Conservation (phyloP, 257 asterid species). For the Agastache rugosa region DNA sequence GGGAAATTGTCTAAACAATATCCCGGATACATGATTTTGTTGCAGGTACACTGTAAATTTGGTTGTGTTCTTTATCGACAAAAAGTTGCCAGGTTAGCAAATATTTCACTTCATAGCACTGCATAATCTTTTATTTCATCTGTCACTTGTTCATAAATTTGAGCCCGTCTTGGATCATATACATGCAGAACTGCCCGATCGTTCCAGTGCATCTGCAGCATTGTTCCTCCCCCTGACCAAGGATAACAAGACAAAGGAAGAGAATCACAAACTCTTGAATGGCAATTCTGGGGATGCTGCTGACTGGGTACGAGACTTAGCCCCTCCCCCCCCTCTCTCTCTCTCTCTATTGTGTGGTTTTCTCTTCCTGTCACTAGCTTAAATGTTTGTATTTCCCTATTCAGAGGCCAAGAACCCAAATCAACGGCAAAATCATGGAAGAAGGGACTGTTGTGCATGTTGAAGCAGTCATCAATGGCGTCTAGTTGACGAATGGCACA, state of each 20-base stretch:
- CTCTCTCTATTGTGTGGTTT: not conserved
- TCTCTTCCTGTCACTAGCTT: not conserved
- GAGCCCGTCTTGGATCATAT: conserved; percentile 13
- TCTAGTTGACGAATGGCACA: conserved; percentile 38
- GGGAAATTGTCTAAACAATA: not conserved
- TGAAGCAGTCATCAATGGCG: conserved; percentile 75
- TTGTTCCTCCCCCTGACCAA: conserved; percentile 76
- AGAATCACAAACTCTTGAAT: conserved; percentile 77
- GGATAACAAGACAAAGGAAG: conserved; percentile 74
- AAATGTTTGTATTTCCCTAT: not conserved
- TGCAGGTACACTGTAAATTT: conserved; percentile 94
- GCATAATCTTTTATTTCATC: not conserved
- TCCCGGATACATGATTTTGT: not conserved
- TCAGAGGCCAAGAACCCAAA: conserved; percentile 92
- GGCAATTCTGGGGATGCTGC: conserved; percentile 77
- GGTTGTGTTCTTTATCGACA: conserved; percentile 90
- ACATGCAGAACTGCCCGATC: conserved; percentile 82
- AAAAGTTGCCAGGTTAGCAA: conserved; percentile 77
- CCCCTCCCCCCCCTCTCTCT: not conserved
- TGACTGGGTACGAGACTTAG: conserved; percentile 68
- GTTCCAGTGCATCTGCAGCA: conserved; percentile 57
- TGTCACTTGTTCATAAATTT: not conserved
- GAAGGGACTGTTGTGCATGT: conserved; percentile 75
- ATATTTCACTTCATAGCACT: not conserved
- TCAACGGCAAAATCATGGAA: conserved; percentile 87